Conservation (phyloP, 2,329 filamentous ascomycete genomes). For the Fusarium sp. region DNA sequence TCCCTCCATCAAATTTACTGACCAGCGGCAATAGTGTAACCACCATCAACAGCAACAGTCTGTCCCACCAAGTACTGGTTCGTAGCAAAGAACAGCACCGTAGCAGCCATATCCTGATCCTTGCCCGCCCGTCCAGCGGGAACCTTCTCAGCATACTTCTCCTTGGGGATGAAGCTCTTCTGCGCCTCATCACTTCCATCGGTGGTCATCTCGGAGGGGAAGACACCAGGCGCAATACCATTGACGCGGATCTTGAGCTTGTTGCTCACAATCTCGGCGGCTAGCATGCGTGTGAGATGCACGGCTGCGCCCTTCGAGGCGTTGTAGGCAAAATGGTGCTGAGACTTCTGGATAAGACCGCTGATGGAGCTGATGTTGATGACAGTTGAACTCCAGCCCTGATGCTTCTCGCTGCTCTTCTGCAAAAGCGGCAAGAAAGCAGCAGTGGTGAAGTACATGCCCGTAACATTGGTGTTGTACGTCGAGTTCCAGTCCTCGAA, state of each 20-base stretch:
- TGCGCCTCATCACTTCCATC: conserved; percentile 57
- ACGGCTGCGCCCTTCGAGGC: conserved; percentile 72
- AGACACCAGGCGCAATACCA: conserved; percentile 77
- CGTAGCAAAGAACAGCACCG: conserved; percentile 65
- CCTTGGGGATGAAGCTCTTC: conserved; percentile 68
- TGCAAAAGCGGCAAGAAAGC: conserved; percentile 72
- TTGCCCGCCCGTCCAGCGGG: conserved; percentile 74
- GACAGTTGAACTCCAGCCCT: conserved; percentile 66
- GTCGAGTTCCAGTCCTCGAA: conserved; percentile 77
- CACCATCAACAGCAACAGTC: conserved; percentile 57
- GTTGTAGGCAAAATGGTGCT: conserved; percentile 75
- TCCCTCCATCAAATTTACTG: background rate
- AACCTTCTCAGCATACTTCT: conserved; percentile 68
- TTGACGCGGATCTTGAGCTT: conserved; percentile 74
- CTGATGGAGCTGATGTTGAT: conserved; percentile 77
- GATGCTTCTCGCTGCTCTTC: conserved; percentile 54
- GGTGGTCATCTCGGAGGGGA: conserved; percentile 78
- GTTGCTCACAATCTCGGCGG: conserved; percentile 67
- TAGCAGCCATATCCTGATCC: conserved; percentile 75
- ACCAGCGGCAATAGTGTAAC: conserved; percentile 53
- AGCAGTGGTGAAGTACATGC: conserved; percentile 72
- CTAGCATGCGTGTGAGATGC: conserved; percentile 72
- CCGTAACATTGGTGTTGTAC: conserved; percentile 80
- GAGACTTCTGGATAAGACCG: conserved; percentile 68
- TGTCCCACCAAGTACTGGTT: conserved; percentile 59